A percentile compares a stretch with the other conserved stretches of the same genome.
These are phyloP conservation scores for Ascochyta viciae-villosae DNA, from an alignment of 2,329 filamentous ascomycete species.

Conservation along the genomic window DNA sequence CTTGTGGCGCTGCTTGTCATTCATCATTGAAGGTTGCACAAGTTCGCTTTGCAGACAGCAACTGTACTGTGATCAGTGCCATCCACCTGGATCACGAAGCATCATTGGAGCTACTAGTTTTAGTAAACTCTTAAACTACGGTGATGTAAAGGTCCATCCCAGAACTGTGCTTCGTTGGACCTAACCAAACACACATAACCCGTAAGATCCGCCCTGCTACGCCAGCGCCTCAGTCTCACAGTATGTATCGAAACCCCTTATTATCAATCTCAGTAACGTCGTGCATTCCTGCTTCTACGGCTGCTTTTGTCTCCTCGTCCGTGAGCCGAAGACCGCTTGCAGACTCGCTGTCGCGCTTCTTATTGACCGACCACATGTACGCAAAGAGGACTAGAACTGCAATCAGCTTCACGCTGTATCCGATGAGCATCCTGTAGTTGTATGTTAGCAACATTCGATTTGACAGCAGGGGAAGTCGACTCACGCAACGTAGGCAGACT, in stretches of 20 bases:
- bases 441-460: not conserved
- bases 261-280: conserved; percentile 54
- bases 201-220: not conserved
- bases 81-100: too few relatives aligned
- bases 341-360: conserved; percentile 41
- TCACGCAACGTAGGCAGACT: conserved; percentile 24
- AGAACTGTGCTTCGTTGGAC: too few relatives aligned
- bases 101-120: too few relatives aligned
- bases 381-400: conserved; percentile 46
- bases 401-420: conserved; percentile 49
- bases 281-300: conserved; percentile 51
- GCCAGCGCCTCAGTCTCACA: not conserved
- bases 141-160: too few relatives aligned
- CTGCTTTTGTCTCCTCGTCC: conserved; percentile 44
- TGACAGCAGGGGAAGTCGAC: not conserved
- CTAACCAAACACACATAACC: too few relatives aligned
- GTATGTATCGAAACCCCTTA: conserved; percentile 53
- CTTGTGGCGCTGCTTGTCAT: too few relatives aligned
- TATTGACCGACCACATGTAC: conserved; percentile 49
- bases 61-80: too few relatives aligned
- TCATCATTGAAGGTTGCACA: too few relatives aligned
- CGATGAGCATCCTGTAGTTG: conserved; percentile 41
- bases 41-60: too few relatives aligned
- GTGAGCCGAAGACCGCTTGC: conserved; percentile 25
- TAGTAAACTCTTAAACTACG: too few relatives aligned